These are phyloP conservation scores for Escallonia herrerae DNA, from an alignment of 129 eudicot genomes.

Conservation along the genomic window DNA sequence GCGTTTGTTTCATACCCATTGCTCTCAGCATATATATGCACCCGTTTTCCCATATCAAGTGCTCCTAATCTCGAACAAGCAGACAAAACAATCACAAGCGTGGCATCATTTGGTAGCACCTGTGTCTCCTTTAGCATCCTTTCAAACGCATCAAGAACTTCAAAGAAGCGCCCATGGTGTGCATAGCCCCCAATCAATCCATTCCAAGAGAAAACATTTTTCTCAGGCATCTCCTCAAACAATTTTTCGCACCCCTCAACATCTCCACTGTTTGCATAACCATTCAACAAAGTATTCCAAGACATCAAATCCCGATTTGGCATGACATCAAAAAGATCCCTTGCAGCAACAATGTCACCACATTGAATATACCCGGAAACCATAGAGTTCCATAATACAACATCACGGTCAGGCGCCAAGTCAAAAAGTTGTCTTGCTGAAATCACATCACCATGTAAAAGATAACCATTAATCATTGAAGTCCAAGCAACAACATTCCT, in stretches of 20 bases:
- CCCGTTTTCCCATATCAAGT: slow-evolving; percentile 17
- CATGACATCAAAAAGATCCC: slow-evolving; percentile 14
- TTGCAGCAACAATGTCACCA: slow-evolving; percentile 4
- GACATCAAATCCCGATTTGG: slow-evolving; percentile 7
- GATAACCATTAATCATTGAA: slow-evolving; percentile 44
- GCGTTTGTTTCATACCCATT: slow-evolving; percentile 11
- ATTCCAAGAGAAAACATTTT: slow-evolving; percentile 11
- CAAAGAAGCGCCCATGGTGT: slow-evolving; percentile 19
- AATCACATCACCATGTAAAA: slow-evolving; percentile 29
- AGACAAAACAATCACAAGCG: slow-evolving; percentile 23
- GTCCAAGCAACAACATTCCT: slow-evolving; percentile 66
- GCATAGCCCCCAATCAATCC: slow-evolving; percentile 20
- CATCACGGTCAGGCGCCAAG: slow-evolving; percentile 28
- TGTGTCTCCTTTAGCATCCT: slow-evolving; percentile 11
- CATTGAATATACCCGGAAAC: slow-evolving; percentile 14
- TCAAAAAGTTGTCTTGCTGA: slow-evolving; percentile 20
- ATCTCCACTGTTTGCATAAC: slow-evolving; percentile 5
- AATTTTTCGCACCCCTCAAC: not conserved
- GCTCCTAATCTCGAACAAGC: slow-evolving; percentile 24
- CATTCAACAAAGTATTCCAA: slow-evolving; percentile 5
- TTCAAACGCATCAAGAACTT: slow-evolving; percentile 15
- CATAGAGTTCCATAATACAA: slow-evolving; percentile 29
- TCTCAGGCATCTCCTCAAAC: slow-evolving; percentile 9
- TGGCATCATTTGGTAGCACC: slow-evolving; percentile 28
- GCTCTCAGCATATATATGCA: slow-evolving; percentile 15